Conservation (phyloP, 1,284 basidiomycete species). For the Schizophyllum amplum region DNA sequence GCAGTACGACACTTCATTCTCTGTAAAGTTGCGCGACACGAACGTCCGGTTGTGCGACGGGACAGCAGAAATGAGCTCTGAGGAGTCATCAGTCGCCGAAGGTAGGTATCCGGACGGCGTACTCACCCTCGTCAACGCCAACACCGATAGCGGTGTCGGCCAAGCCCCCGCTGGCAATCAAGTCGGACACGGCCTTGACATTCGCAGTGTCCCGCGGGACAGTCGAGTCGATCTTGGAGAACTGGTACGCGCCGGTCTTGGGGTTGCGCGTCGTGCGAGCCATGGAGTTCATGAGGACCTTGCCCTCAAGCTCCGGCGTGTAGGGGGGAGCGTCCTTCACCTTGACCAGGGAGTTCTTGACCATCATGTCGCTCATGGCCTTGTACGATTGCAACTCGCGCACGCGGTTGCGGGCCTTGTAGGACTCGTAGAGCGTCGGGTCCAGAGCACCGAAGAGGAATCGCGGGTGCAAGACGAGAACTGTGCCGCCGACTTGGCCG, state of each 20-base stretch:
- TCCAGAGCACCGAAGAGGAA: constrained; percentile 84
- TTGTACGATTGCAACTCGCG: constrained; percentile 81
- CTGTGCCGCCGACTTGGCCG: constrained; percentile 96
- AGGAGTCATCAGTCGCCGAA: constrained; percentile 10
- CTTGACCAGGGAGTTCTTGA: constrained; percentile 86
- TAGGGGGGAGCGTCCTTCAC: constrained; percentile 96
- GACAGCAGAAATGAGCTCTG: constrained; percentile 89
- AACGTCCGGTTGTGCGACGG: constrained; percentile 90
- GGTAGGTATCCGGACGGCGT: neutral
- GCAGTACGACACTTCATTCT: constrained; percentile 85
- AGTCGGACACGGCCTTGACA: constrained; percentile 51
- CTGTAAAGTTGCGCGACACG: constrained; percentile 89
- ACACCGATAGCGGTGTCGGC: constrained; percentile 51
- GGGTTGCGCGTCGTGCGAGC: constrained; percentile 79
- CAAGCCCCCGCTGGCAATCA: constrained; percentile 37
- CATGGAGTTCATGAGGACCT: constrained; percentile 89
- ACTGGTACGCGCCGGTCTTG: constrained; percentile 82
- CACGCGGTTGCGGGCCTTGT: constrained; percentile 61
- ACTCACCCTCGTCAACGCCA: constrained; percentile 79
- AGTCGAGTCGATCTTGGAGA: constrained; percentile 52
- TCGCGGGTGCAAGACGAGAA: constrained; percentile 84
- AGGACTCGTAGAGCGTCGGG: constrained; percentile 65
- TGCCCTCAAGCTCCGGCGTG: constrained; percentile 77
- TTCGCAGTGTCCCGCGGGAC: constrained; percentile 58
- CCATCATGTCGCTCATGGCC: constrained; percentile 93